phyloP scores from a whole-genome alignment of 164 flowering plant genomes.

The Stephania yunnanensis region DNA sequence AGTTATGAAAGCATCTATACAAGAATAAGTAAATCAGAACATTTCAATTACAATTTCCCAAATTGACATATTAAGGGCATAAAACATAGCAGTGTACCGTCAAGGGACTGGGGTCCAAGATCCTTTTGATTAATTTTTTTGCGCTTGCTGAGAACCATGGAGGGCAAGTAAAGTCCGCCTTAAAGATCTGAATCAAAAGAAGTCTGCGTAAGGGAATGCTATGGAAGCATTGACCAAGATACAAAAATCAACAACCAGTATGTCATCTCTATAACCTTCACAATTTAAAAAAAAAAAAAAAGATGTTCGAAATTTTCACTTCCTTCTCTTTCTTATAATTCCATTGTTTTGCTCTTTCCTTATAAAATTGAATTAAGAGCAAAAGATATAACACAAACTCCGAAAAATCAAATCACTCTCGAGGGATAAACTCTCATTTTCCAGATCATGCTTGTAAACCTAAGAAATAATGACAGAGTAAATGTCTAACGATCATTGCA shows the following conservation, averaged over 20 bases:
- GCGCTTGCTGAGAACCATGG: slow-evolving; percentile 93
- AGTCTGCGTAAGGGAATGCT: not conserved
- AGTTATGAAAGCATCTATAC: not conserved
- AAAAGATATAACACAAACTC: not conserved
- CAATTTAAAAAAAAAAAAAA: no score
- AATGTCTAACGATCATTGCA: not conserved
- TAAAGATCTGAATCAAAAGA: slow-evolving; percentile 49
- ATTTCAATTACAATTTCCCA: not conserved
- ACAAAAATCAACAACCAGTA: not conserved
- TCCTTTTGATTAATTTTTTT: slow-evolving; percentile 78
- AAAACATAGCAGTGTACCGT: slow-evolving; percentile 40
- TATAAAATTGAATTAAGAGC: not conserved
- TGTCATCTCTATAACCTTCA: not conserved
- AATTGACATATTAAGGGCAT: not conserved
- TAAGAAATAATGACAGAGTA: not conserved
- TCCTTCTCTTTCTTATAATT: no score
- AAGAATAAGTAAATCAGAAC: not conserved
- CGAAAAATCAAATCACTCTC: not conserved
- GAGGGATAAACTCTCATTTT: not conserved
- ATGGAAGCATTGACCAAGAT: not conserved
- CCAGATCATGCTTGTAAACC: not conserved
- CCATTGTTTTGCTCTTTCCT: no score
- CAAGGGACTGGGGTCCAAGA: slow-evolving; percentile 76
- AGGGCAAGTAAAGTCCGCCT: slow-evolving; percentile 86
- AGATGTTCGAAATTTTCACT: no score